Evolutionary conservation across 2,329 filamentous ascomycete species (phyloP), one percentile per base, ranked within the genome.

Genomic region (Phaeophleospora eucalypticola): DNA sequence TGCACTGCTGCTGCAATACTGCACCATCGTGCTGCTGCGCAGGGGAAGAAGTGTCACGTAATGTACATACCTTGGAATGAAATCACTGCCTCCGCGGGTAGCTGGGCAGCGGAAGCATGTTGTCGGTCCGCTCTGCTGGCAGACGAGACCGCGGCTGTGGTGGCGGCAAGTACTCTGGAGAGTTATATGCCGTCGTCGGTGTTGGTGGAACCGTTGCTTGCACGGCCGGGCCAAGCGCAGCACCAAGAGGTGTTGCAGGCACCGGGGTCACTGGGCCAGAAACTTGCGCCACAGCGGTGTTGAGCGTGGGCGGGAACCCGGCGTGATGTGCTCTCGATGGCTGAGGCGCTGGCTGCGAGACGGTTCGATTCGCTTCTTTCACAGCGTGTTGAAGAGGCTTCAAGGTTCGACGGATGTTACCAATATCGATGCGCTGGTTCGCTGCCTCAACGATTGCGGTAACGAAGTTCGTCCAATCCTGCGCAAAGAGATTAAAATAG

Each of bases 181-280:
- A 49, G 18, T 42, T 38, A 20, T 43, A 32, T 17, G 45, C 43
- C 6, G 51, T 49, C 16, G 43, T 53, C 18, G 39, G 54, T 34
- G 40, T 54, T 43, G 52, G 56, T 16, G 53, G 50, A 16, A 53
- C 51, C 9, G 89, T 96, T 1, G 90, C 89, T 68, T 95, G 89
- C 45, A 89, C 87, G 16, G 90, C 90, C 4, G 90, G 89, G 0
- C 90, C 91, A 4, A 96, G 75, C 1, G 90, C 90, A 14, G 89
- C 90, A 58, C 87, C 93, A 52, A 95, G 79, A 6, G 91, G 90
- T 1, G 90, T 96, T 60, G 93, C 89, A 7, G 90, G 89, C 32
- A 89, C 70, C 9, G 79, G 74, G 8, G 78, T 71, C 17, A 76
- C 73, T 38, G 77, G 77, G 4, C 43, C 42, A 14, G 41, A 41